Evolutionary conservation across 129 eudicot species (phyloP), one percentile per base, ranked within the genome.

Genomic region (Escallonia herrerae): DNA sequence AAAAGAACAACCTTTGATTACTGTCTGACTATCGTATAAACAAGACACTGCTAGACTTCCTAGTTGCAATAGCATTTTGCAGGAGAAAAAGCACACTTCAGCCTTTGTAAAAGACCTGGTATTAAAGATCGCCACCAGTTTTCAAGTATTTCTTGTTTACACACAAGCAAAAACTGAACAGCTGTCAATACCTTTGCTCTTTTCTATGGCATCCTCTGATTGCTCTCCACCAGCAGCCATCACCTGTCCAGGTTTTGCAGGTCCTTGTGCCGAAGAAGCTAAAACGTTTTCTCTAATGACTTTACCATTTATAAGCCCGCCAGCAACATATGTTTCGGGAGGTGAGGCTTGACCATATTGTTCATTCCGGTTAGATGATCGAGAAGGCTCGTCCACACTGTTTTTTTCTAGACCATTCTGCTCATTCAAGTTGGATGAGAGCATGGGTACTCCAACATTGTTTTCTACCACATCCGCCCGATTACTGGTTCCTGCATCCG

Each of bases 401-500:
- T 22, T 22, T 22, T 22, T 22, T 22, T 22, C 33, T 15, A 14
- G 14, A 56, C 42, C 60, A 15, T 65, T 58, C 9, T 52, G 62
- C 38, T 53, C 62, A 49, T 12, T 12, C 40, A 43, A 49, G 56
- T 64, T 39, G 10, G 47, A 52, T 41, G 33, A 22, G 33, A 74
- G 74, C 52, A 52, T 4, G 44, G 6, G 43, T 43, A 11, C 64
- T 68, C 44, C 72, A 74, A 43, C 39, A 56, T 48, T 61, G 42
- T 11, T 69, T 62, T 40, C 54, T 51, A 9, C 64, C n/a, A n/a
- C 50, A 65, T 64, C 63, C 55, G 64, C 54, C 60, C 60, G 54
- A 64, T 46, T 41, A 43, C 60, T 22, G 42, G 46, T 66, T 68
- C 76, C 83, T 79, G 85, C 70, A 63, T 51, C 2, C 41, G 41